Base-by-base conservation (phyloP, 1,284 basidiomycete genomes). In the Cryptococcus sp. region DNA sequence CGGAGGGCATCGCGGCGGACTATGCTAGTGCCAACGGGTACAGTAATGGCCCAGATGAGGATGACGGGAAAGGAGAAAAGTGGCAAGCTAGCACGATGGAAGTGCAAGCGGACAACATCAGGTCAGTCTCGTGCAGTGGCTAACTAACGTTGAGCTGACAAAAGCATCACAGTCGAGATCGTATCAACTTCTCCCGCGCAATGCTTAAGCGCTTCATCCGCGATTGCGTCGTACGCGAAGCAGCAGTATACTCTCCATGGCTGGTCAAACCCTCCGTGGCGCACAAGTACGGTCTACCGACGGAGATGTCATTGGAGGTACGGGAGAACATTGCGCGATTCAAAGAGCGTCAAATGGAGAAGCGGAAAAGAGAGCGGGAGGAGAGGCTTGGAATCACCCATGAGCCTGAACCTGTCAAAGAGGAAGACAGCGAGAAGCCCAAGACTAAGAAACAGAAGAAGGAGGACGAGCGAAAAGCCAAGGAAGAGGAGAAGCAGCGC, bases 201-300 rank as follows among this genome's bases (percentile, higher is more conserved):
- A 95, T 98, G 68, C 84, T 99, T 31, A 91, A 93, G 65, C 89
- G 93, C 41, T 98, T 95, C 79, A 89, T 99, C 53, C 88, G 91
- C 61, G 95, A 98, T 72, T 94, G 91, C 71, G 88, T 98, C 3
- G 86, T 89, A 67, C 87, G 95, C 50, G 93, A 95, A 61, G 84
- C 93, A 15, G 89, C 91, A 19, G 88, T 95, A 41, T 93, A 90
- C 38, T 91, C 91, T 0, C 93, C 95, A 3, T 99, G 95, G 95
- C 87, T 87, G 1, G 93, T 98, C 40, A 96, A 97, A 75, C 85
- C 86, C 5, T 80, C 83, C 13, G 88, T 98, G 54, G 93, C 93
- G 0, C 81, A 84, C 62, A 86, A 87, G 54, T 96, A 92, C 76
- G 88, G 88, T 7, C 87, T 99, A 20, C 86, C 89, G 59, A 86